phyloP scores from a whole-genome alignment of 2,329 filamentous ascomycete genomes.

The Volutella citrinella region DNA sequence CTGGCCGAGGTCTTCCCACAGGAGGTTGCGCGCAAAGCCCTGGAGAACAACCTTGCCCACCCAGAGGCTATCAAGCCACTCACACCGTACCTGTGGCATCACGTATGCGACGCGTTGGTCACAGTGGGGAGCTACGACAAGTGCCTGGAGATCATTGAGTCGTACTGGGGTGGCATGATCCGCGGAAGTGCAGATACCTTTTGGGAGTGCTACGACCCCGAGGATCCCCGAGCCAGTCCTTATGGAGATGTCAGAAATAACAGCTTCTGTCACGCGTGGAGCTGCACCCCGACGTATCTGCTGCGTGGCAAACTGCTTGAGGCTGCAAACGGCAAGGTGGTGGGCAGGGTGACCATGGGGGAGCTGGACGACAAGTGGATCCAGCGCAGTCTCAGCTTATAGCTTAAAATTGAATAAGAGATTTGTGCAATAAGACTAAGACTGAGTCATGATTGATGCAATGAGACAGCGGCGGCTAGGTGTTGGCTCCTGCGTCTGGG shows the following conservation, averaged over 20 bases:
- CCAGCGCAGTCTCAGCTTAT: too few species aligned
- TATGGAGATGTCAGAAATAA: constrained; percentile 16
- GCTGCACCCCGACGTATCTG: constrained; percentile 14
- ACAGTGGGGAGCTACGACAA: constrained; percentile 9
- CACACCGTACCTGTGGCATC: constrained; percentile 15
- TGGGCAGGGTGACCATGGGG: constrained; percentile 11
- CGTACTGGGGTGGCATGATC: constrained; percentile 17
- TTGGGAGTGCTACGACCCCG: constrained; percentile 14
- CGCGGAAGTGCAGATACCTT: constrained; percentile 12
- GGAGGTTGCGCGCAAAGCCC: constrained; percentile 1
- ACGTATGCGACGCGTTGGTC: constrained; percentile 13
- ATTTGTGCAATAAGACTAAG: too few species aligned
- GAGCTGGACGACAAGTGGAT: constrained; percentile 11
- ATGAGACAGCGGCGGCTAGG: too few species aligned
- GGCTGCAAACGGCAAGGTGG: constrained; percentile 4
- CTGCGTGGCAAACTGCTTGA: constrained; percentile 6
- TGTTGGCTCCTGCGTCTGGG: too few species aligned
- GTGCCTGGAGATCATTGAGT: constrained; percentile 8
- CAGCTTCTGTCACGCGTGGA: constrained; percentile 17
- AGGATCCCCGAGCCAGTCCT: constrained; percentile 11
- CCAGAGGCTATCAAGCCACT: constrained; percentile 10
- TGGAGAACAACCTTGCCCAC: constrained; percentile 8
- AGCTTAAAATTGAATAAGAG: too few species aligned
- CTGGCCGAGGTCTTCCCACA: constrained; percentile 3
- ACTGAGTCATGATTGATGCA: too few species aligned